Base-by-base conservation (phyloP, 108 stramenopile species). In the Nitzschia inconspicua region DNA sequence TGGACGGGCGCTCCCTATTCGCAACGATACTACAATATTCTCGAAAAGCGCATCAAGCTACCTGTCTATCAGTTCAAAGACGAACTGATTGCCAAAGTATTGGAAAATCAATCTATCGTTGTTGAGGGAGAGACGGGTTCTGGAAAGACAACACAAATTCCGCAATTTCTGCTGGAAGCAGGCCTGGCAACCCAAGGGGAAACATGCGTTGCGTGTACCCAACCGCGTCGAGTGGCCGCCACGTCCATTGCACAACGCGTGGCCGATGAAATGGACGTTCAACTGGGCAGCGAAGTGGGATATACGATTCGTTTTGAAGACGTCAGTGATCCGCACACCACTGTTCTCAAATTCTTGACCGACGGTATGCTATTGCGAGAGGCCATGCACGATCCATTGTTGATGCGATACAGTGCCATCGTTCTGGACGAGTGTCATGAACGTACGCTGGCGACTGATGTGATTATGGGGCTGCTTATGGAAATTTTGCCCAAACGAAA, bases 261-360 rank as follows among this genome's bases (percentile, higher is more conserved):
- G 4, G 80, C 97, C 19, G 99, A 99, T 23, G 99, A 99, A 73
- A 98, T 99, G 97, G 99, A 99, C 79, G 97, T 98, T 0, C 57
- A 75, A 44, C 76, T 99, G 26, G 99, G 99, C 1, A 60, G 79
- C 32, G 86, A 97, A 54, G 99, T 99, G 8, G 99, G 99, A 13
- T 99, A 99, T 63, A 97, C 95, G 27, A 98, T 99, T 71, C 95
- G 99, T 19, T 99, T 99, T 70, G 99, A 99, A 73, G 97, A 97
- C 65, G 73, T 87, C 16, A 79, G 62, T 44, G 85, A 88, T 72
- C 77, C 82, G 4, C 47, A 77, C 14, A 60, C 56, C 22, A 94
- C 95, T 1, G 81, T 94, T 22, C 63, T 94, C 23, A 99, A 98
- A 63, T 98, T 96, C 63, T 72, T 97, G 39, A 97, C 96, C 16